phyloP scores from a whole-genome alignment of 257 asterid genomes.

The Fraxinus excelsior region DNA sequence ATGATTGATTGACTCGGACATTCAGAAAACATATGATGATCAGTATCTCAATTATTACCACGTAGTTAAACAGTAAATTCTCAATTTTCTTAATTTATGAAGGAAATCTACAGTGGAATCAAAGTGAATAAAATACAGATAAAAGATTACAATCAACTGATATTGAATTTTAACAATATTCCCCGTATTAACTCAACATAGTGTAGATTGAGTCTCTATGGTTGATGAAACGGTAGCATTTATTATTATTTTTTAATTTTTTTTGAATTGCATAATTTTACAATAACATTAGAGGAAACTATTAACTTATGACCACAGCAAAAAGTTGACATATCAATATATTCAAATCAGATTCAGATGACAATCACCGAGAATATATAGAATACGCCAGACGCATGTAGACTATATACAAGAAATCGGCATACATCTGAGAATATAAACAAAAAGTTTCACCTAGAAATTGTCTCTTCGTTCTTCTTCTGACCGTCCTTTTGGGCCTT shows the following conservation, averaged over 20 bases:
- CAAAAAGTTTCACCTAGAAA: conserved; percentile 63
- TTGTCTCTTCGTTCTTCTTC: conserved; percentile 92
- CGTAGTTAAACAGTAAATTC: too few relatives aligned
- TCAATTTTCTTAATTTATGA: too few relatives aligned
- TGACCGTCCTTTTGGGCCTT: conserved; percentile 82
- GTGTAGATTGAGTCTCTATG: background rate
- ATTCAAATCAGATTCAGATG: conserved; percentile 15
- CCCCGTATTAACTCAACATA: background rate
- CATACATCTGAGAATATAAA: conserved; percentile 18
- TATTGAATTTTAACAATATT: background rate
- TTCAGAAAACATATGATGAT: too few relatives aligned
- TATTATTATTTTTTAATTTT: background rate
- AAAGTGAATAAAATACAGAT: background rate
- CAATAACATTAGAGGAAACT: background rate
- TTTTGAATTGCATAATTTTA: background rate
- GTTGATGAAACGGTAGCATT: background rate
- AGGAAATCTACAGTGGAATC: too few relatives aligned
- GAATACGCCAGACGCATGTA: background rate
- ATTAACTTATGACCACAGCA: background rate
- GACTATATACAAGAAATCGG: background rate
- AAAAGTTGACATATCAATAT: background rate
- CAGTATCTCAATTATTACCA: too few relatives aligned
- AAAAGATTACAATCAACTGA: background rate
- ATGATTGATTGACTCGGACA: too few relatives aligned
- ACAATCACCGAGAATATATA: background rate